Evolutionary conservation across 75 land plant genomes (phyloP), one percentile per base, ranked within the genome.

Genomic region (Cryptomeria japonica): DNA sequence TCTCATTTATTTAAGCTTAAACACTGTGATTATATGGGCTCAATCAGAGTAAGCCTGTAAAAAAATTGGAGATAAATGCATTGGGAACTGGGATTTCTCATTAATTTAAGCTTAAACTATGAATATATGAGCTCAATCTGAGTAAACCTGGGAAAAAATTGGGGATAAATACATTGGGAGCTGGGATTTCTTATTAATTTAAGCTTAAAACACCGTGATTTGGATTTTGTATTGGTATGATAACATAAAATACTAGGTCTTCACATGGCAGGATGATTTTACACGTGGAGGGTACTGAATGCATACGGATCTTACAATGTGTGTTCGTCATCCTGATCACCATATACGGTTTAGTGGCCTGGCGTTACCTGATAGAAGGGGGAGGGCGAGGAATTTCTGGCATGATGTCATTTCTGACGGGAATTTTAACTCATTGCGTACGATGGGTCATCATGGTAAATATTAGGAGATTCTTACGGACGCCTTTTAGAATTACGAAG

Each of bases 331-430:
- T 75, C 37, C 76, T 28, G 32, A 31, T 28, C 47, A 80, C 83
- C 49, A 25, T 37, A 41, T 19, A 46, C 13, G 42, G 84, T 19
- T 51, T 51, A 51, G 13, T 10, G 31, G 49, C 53, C 28, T 46
- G 84, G 49, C 84, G 84, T 82, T 82, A 46, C 84, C 11, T 46
- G 47, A 41, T 31, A 31, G 32, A 82, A 82, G 12, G 84, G 84
- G 13, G 46, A 13, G 53, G 84, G 84, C n/a, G 46, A 13, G 53
- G 84, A 82, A 82, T 82, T 82, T 82, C 34, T 46, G 84, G 31
- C 46, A 13, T 82, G 84, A 82, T 49, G 84, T 82, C 84, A 82
- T 82, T n/a, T 19, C 22, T 82, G 84, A 82, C 84, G 84, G 84
- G 53, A 46, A 82, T n/a, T 82, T 44, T n/a, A 11, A 75, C 34